Evolutionary conservation across 495 filamentous ascomycete species (phyloP).

Genomic region (Penicillium mononematosum): DNA sequence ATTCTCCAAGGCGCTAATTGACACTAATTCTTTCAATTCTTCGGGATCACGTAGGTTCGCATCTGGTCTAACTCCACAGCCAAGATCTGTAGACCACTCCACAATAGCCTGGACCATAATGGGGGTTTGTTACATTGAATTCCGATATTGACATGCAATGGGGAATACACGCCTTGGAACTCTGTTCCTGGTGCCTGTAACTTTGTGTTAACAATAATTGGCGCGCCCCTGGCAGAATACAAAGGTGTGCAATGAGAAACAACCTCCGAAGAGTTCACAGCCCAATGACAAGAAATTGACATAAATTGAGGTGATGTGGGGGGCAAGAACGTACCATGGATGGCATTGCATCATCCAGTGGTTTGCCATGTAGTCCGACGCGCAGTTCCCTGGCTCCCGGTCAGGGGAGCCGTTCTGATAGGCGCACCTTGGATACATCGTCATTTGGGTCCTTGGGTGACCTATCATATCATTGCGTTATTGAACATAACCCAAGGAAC

Average conservation of each 20-base stretch:
- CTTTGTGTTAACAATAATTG: not conserved
- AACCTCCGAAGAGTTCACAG: not conserved
- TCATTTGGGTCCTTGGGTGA: not conserved
- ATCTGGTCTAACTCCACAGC: conserved; percentile 9
- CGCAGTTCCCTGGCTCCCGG: conserved; percentile 3
- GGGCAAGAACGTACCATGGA: not conserved
- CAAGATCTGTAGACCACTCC: conserved; percentile 8
- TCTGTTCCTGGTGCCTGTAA: not conserved
- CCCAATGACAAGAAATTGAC: not conserved
- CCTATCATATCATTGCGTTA: conserved; percentile 2
- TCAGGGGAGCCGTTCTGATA: conserved; percentile 5
- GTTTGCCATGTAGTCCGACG: not conserved
- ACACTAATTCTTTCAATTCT: not conserved
- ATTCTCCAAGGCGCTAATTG: not conserved
- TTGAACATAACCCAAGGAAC: conserved; percentile 8
- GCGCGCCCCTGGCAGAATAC: not conserved
- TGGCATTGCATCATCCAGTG: not conserved
- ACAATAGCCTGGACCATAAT: conserved; percentile 12
- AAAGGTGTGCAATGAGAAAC: not conserved
- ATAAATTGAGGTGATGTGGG: conserved; percentile 1
- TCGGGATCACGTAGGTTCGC: not conserved
- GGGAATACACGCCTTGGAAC: not conserved
- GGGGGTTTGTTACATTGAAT: not conserved
- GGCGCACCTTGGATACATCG: not conserved
- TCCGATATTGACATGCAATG: not conserved